phyloP scores from a whole-genome alignment of 805 yeast genomes.

The Starmerella gropengiesseri region DNA sequence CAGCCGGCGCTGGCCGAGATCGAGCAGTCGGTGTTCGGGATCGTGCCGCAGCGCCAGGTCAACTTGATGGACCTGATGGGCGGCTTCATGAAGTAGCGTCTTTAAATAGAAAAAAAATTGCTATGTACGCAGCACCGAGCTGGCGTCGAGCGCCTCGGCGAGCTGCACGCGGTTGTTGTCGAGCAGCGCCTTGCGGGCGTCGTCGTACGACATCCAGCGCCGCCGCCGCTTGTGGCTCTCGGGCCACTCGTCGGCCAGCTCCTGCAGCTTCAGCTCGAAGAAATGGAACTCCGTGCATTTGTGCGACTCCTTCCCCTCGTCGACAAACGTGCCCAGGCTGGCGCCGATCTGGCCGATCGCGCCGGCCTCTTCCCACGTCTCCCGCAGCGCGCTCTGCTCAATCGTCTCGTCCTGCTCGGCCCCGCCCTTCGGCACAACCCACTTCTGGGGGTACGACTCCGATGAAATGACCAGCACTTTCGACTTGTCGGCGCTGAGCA shows the following conservation, averaged over 20 bases:
- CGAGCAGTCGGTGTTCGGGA: conserved; percentile 54
- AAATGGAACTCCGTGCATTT: conserved; percentile 73
- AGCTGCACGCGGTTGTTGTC: conserved; percentile 27
- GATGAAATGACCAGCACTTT: conserved; percentile 74
- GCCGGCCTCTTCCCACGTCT: conserved; percentile 98
- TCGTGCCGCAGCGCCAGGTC: conserved; percentile 41
- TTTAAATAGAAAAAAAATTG: background rate
- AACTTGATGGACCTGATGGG: conserved; percentile 68
- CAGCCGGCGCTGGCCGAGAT: conserved; percentile 40
- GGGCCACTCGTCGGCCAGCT: conserved; percentile 61
- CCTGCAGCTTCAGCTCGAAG: conserved; percentile 58
- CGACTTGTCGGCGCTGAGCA: conserved; percentile 45
- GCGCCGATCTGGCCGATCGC: conserved; percentile 51
- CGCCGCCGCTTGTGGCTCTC: conserved; percentile 54
- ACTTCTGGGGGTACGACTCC: conserved; percentile 50
- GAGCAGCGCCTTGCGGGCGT: conserved; percentile 28
- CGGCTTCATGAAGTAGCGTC: conserved; percentile 35
- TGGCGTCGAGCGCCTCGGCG: conserved; percentile 26
- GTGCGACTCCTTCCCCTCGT: conserved; percentile 41
- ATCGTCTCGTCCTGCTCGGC: conserved; percentile 68
- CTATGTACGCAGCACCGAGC: conserved; percentile 9
- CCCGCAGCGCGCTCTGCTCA: conserved; percentile 57
- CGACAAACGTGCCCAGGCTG: conserved; percentile 57
- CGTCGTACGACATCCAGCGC: conserved; percentile 47
- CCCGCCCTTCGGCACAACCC: conserved; percentile 96